Conservation (phyloP, 2,329 filamentous ascomycete species). For the Albophoma yamanashiensis region DNA sequence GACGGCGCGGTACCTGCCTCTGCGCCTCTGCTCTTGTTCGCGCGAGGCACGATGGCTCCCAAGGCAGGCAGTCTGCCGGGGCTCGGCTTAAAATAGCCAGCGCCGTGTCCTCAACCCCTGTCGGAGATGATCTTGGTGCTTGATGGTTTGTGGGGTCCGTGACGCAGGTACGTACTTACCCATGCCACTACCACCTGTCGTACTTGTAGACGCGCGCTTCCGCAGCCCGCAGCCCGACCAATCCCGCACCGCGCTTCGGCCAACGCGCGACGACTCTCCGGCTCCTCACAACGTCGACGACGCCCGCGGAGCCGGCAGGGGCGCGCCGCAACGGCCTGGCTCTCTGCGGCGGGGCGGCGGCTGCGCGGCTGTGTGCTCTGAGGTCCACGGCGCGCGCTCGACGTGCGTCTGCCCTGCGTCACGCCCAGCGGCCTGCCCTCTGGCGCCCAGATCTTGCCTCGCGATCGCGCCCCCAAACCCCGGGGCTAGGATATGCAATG, state of each 20-base stretch:
- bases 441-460: background rate
- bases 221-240: background rate
- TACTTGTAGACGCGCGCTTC: slow-evolving; percentile 7
- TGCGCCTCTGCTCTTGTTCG: background rate
- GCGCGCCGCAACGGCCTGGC: background rate
- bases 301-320: background rate
- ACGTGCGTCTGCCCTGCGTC: background rate
- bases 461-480: background rate
- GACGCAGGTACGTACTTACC: background rate
- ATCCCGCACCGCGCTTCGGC: background rate
- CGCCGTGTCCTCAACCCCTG: background rate
- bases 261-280: background rate
- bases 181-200: no score
- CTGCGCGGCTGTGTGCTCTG: background rate
- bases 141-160: background rate
- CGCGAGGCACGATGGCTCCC: background rate
- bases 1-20: background rate
- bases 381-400: background rate
- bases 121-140: no score
- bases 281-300: background rate
- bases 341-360: no score
- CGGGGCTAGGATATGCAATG: background rate
- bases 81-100: background rate
- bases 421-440: background rate
- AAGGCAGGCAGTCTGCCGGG: no score